Conservation (phyloP, 352 stramenopile genomes). For the Vaucheria bursata region DNA sequence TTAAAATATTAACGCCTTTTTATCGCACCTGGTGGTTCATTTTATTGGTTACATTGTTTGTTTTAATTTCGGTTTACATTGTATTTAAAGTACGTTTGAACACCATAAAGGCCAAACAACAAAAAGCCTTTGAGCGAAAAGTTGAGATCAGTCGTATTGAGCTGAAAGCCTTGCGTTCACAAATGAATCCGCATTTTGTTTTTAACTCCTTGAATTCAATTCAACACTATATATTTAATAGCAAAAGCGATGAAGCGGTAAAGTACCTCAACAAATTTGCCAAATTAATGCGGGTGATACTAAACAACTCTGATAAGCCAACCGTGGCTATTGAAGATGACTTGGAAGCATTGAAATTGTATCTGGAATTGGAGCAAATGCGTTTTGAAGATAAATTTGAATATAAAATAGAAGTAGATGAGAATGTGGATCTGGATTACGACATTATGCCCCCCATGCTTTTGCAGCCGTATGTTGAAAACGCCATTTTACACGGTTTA, state of each 20-base stretch:
- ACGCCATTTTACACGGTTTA: neutral
- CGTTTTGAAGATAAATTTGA: neutral
- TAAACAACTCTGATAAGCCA: neutral
- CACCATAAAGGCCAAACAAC: too few species aligned
- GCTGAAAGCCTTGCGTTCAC: too few species aligned
- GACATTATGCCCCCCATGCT: neutral
- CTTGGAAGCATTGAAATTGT: neutral
- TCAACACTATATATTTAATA: neutral
- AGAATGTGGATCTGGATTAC: neutral
- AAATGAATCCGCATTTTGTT: slow-evolving; percentile 5
- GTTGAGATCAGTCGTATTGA: too few species aligned
- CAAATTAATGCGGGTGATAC: neutral
- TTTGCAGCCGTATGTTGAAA: neutral
- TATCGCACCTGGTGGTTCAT: too few species aligned
- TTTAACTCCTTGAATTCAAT: neutral
- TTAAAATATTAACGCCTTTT: too few species aligned
- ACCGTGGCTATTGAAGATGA: neutral
- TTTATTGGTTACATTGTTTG: too few species aligned
- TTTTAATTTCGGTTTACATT: too few species aligned
- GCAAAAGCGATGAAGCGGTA: neutral
- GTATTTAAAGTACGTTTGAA: too few species aligned
- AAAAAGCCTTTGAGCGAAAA: too few species aligned
- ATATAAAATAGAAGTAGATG: neutral
- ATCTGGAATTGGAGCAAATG: neutral
- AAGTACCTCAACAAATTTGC: neutral